Evolutionary conservation across 768 basidiomycete genomes (phyloP).

Genomic region (Podaxis sp.): DNA sequence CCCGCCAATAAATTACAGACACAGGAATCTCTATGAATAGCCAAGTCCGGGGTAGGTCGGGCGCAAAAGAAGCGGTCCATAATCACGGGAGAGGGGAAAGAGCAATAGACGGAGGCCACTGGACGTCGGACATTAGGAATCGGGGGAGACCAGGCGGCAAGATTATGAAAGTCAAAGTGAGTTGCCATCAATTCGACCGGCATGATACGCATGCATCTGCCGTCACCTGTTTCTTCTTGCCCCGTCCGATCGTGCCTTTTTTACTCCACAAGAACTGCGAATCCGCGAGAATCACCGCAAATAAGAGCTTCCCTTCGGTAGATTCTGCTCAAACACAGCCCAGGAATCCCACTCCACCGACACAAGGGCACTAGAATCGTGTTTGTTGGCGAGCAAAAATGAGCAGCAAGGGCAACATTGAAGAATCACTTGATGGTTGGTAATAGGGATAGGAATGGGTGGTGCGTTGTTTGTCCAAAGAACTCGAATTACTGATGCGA

Average conservation of each 20-base stretch:
- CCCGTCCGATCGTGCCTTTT: background rate
- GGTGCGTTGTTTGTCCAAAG: background rate
- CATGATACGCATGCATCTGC: background rate
- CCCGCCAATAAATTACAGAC: too few species aligned
- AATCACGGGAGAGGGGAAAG: background rate
- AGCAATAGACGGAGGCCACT: background rate
- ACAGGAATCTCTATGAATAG: too few species aligned
- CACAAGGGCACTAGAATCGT: background rate
- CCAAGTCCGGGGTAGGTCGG: too few species aligned
- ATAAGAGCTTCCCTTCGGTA: too few species aligned
- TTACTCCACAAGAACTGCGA: background rate
- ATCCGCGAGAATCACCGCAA: background rate
- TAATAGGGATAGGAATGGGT: too few species aligned
- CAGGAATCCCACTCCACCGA: background rate
- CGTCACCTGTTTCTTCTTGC: background rate
- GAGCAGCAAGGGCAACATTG: too few species aligned
- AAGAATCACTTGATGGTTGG: too few species aligned
- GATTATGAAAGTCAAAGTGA: background rate
- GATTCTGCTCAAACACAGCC: background rate
- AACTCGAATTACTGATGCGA: background rate
- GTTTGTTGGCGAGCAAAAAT: too few species aligned
- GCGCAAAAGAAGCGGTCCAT: too few species aligned
- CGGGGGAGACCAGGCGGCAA: background rate
- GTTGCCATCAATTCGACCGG: background rate
- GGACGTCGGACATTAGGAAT: background rate